A percentile compares a stretch with the other conserved stretches of the same genome.
These are phyloP conservation scores for Rhodocollybia butyracea DNA, from an alignment of 768 basidiomycete genomes.

Conservation along the genomic window DNA sequence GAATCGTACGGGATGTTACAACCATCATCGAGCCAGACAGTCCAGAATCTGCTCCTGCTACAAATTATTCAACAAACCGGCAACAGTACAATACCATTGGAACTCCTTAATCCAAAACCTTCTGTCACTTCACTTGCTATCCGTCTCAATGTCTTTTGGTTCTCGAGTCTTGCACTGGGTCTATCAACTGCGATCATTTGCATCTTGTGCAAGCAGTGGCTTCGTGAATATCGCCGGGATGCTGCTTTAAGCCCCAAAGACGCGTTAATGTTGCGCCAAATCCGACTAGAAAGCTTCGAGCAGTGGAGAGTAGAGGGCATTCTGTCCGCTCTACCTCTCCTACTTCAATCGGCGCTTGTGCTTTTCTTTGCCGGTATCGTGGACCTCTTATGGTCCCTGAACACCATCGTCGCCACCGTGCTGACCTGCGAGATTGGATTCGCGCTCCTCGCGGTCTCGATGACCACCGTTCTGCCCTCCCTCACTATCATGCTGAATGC, in stretches of 20 bases:
- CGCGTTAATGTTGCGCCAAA: slow-evolving; percentile 21
- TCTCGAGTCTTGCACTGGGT: slow-evolving; percentile 7
- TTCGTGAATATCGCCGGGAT: slow-evolving; percentile 20
- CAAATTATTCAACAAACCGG: neutral
- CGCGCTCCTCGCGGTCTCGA: slow-evolving; percentile 15
- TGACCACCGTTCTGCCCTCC: slow-evolving; percentile 15
- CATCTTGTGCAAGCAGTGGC: slow-evolving; percentile 15
- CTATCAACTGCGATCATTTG: slow-evolving; percentile 7
- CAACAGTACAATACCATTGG: neutral
- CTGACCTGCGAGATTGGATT: slow-evolving; percentile 18
- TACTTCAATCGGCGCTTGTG: slow-evolving; percentile 26
- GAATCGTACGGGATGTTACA: slow-evolving; percentile 15
- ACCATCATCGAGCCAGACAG: neutral
- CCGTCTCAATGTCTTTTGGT: slow-evolving; percentile 13
- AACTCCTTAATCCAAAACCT: neutral
- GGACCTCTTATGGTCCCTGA: slow-evolving; percentile 24
- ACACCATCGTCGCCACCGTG: slow-evolving; percentile 15
- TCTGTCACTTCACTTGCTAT: neutral
- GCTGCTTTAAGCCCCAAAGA: slow-evolving; percentile 14
- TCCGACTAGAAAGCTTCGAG: slow-evolving; percentile 25
- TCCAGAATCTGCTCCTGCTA: neutral
- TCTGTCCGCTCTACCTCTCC: slow-evolving; percentile 23
- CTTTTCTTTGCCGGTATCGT: slow-evolving; percentile 27
- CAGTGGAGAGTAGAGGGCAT: slow-evolving; percentile 27
- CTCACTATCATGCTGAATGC: neutral